A percentile compares a stretch with the other conserved stretches of the same genome.
These are phyloP conservation scores for Sicyos baderoa DNA, from an alignment of 306 rosid species.

Conservation along the genomic window DNA sequence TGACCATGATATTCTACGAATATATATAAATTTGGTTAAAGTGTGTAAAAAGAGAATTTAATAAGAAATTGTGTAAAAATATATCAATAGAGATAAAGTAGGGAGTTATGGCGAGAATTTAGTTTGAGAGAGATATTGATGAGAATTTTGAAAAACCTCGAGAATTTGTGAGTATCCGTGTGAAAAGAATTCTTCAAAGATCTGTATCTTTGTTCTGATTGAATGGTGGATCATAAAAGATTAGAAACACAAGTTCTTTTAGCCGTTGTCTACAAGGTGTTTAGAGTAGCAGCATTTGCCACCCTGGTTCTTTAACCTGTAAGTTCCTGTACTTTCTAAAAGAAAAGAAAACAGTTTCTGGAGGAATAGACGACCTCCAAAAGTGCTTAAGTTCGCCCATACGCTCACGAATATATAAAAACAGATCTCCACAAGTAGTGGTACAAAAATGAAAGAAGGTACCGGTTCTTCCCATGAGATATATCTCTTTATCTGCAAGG, in stretches of 20 bases:
- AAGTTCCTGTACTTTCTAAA: background rate
- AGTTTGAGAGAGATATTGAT: background rate
- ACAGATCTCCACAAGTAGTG: background rate
- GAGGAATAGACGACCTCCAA: background rate
- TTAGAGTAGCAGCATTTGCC: background rate
- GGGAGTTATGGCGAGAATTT: background rate
- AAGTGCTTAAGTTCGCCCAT: background rate
- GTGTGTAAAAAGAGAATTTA: background rate
- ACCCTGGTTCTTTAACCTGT: background rate
- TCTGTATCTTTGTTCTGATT: background rate
- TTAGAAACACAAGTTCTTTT: background rate
- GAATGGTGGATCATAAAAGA: background rate
- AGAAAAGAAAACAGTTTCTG: background rate
- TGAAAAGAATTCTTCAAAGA: background rate
- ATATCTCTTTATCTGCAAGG: slow-evolving; percentile 1
- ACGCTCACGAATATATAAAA: too few relatives aligned
- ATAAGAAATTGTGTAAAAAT: background rate
- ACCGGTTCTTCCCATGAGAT: background rate
- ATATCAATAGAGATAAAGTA: background rate
- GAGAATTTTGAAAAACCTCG: background rate
- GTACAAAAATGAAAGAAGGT: background rate
- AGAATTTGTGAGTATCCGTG: background rate
- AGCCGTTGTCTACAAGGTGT: background rate
- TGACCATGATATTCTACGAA: background rate
- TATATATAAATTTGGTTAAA: background rate